Evolutionary conservation across 805 yeast genomes (phyloP).

Genomic region (Candida berthetii): DNA sequence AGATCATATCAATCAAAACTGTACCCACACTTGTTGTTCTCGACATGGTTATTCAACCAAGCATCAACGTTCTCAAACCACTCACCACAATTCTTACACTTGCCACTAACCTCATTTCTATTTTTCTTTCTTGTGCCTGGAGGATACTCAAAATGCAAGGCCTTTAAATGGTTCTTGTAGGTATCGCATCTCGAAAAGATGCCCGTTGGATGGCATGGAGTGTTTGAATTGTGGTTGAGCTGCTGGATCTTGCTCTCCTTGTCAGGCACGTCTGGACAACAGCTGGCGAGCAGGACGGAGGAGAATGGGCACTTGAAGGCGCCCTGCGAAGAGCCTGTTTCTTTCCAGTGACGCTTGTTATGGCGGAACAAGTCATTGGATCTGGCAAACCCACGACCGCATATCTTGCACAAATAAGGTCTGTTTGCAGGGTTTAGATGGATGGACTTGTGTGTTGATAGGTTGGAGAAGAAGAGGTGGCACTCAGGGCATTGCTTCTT

Average conservation of each 20-base stretch:
- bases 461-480: conserved; percentile 60
- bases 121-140: conserved; percentile 78
- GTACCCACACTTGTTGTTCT: conserved; percentile 23
- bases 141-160: conserved; percentile 86
- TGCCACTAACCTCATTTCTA: conserved; percentile 61
- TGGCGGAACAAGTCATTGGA: conserved; percentile 85
- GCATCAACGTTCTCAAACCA: conserved; percentile 64
- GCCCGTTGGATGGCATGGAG: conserved; percentile 72
- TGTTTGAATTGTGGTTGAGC: not conserved
- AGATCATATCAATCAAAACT: conserved; percentile 1
- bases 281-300: conserved; percentile 2
- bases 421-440: conserved; percentile 67
- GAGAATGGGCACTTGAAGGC: conserved; percentile 80
- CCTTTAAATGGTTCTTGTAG: conserved; percentile 83
- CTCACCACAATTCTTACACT: conserved; percentile 71
- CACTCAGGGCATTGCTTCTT: conserved; percentile 73
- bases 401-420: conserved; percentile 73
- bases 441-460: conserved; percentile 79
- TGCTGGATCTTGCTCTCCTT: not conserved
- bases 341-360: conserved; percentile 80
- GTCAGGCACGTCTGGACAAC: conserved; percentile 16
- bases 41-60: conserved; percentile 77
- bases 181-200: conserved; percentile 88
- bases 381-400: conserved; percentile 82
- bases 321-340: conserved; percentile 56